Percentiles rank a stretch among this genome's conserved stretches.
Conservation (phyloP, 2,329 filamentous ascomycete species). For the Sclerotinia sclerotiorum region DNA sequence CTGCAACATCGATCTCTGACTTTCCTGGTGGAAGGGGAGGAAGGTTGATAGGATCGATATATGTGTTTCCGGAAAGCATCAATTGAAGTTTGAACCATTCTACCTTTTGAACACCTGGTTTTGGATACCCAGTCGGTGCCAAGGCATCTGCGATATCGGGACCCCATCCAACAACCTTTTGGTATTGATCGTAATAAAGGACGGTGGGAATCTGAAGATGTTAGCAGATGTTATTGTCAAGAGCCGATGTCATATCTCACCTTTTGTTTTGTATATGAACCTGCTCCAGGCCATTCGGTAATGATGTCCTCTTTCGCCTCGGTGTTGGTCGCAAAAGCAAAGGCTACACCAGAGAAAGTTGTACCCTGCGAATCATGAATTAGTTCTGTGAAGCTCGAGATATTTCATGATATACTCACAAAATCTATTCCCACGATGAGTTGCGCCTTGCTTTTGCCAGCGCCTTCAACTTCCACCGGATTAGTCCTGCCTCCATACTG, state of each 20-base stretch:
- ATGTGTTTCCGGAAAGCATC: slow-evolving; percentile 98
- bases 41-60: slow-evolving; percentile 98
- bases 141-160: slow-evolving; percentile 96
- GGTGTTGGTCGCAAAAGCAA: slow-evolving; percentile 90
- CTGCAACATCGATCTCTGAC: slow-evolving; percentile 98
- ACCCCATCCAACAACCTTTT: slow-evolving; percentile 99
- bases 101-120: slow-evolving; percentile 96
- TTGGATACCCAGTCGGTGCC: slow-evolving; percentile 94
- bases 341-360: slow-evolving; percentile 96
- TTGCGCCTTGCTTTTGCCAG: slow-evolving; percentile 88
- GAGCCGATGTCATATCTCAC: slow-evolving; percentile 48
- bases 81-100: slow-evolving; percentile 99
- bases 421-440: slow-evolving; percentile 99
- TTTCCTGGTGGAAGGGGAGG: slow-evolving; percentile 96
- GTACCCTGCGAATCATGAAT: slow-evolving; percentile 64
- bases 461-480: slow-evolving; percentile 78
- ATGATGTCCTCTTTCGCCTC: slow-evolving; percentile 99
- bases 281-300: slow-evolving; percentile 96
- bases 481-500: slow-evolving; percentile 43
- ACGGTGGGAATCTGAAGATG: slow-evolving; percentile 83
- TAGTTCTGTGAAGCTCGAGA: slow-evolving; percentile 23
- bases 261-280: slow-evolving; percentile 98
- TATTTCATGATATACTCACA: slow-evolving; percentile 55
- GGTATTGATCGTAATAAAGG: slow-evolving; percentile 99
- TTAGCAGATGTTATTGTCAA: slow-evolving; percentile 29